phyloP scores from a whole-genome alignment of 495 filamentous ascomycete genomes.

The Lasiosphaeria hispida region DNA sequence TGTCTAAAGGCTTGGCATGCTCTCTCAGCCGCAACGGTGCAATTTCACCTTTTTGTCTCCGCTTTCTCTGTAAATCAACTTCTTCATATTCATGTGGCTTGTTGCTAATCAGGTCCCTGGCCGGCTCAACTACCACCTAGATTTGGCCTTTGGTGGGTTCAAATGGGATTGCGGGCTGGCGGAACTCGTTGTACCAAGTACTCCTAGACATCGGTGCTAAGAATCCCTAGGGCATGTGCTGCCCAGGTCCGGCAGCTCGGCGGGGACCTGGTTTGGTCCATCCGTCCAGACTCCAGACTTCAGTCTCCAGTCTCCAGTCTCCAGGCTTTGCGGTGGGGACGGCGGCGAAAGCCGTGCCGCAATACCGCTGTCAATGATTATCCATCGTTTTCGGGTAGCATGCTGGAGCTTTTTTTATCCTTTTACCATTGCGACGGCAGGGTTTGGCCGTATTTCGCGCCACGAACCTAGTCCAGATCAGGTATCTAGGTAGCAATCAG shows the following conservation, averaged over 20 bases:
- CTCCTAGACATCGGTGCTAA: too few relatives aligned
- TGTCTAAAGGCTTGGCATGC: neutral
- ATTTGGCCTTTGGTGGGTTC: too few relatives aligned
- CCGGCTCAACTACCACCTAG: too few relatives aligned
- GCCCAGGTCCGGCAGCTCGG: too few relatives aligned
- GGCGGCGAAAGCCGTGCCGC: constrained; percentile 13
- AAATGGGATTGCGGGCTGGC: too few relatives aligned
- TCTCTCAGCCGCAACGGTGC: constrained; percentile 1
- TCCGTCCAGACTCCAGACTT: neutral
- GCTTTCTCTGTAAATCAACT: too few relatives aligned
- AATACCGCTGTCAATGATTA: neutral
- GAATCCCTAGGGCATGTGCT: too few relatives aligned
- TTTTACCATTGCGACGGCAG: neutral
- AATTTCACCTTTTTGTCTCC: neutral
- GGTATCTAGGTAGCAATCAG: constrained; percentile 2
- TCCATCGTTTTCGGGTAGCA: neutral
- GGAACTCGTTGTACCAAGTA: too few relatives aligned
- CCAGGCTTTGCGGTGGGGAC: neutral
- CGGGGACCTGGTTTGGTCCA: too few relatives aligned
- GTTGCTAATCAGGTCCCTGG: neutral
- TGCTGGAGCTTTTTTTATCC: too few relatives aligned
- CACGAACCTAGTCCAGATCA: neutral
- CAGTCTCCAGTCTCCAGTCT: constrained; percentile 4
- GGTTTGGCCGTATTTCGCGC: neutral
- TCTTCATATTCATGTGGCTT: neutral